A percentile compares a stretch with the other conserved stretches of the same genome.
Conservation (phyloP, 169 alveolate genomes). For the Eimeria mitis region DNA sequence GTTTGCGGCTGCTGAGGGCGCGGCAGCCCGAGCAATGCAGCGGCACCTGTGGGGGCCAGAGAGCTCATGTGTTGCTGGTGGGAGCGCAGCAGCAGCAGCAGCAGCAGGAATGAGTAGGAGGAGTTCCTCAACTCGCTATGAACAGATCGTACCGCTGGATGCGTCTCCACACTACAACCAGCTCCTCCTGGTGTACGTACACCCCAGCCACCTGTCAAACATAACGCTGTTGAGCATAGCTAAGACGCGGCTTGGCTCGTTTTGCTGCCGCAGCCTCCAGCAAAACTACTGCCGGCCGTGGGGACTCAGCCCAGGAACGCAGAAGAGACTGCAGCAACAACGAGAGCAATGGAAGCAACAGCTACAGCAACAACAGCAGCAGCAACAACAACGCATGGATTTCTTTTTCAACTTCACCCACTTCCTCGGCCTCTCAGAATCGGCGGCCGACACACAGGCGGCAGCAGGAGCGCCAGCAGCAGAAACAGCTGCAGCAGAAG, state of each 20-base stretch:
- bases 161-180: constrained; percentile 60
- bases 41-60: constrained; percentile 11
- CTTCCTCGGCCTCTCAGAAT: constrained; percentile 19
- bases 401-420: constrained; percentile 29
- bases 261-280: constrained; percentile 59
- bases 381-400: constrained; percentile 16
- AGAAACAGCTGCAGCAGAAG: background rate
- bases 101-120: constrained; percentile 20
- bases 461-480: constrained; percentile 4
- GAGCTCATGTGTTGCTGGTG: background rate
- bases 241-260: constrained; percentile 52
- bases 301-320: constrained; percentile 20
- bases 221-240: constrained; percentile 42
- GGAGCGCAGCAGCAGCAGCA: background rate
- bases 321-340: constrained; percentile 27
- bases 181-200: constrained; percentile 79
- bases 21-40: constrained; percentile 34
- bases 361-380: constrained; percentile 20
- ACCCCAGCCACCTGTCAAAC: constrained; percentile 51
- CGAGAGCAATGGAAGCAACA: constrained; percentile 19
- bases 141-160: constrained; percentile 44
- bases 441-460: background rate
- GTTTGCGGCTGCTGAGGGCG: constrained; percentile 67
- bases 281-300: constrained; percentile 20
- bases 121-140: background rate